Conservation (phyloP, 768 basidiomycete genomes). For the Suillus hirtellus region DNA sequence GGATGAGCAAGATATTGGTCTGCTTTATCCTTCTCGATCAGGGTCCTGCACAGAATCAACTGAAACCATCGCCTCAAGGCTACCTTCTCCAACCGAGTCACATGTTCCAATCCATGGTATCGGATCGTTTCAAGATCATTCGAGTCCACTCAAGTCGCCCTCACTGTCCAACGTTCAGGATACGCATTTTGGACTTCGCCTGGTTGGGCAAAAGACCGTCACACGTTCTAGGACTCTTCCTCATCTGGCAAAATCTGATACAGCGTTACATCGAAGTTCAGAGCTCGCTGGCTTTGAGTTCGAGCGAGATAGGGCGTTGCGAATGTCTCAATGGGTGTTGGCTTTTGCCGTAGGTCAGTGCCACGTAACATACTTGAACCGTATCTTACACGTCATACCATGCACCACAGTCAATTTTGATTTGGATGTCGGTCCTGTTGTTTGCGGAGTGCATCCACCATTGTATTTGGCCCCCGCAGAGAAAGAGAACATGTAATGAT, state of each 20-base stretch:
- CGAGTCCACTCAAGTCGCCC: slow-evolving; percentile 31
- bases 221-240: slow-evolving; percentile 51
- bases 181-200: slow-evolving; percentile 16
- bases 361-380: not conserved
- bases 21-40: slow-evolving; percentile 25
- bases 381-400: slow-evolving; percentile 2
- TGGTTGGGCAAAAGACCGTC: slow-evolving; percentile 26
- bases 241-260: slow-evolving; percentile 32
- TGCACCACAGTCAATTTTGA: slow-evolving; percentile 75
- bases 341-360: slow-evolving; percentile 62
- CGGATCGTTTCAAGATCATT: slow-evolving; percentile 1
- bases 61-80: slow-evolving; percentile 21
- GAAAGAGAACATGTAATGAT: slow-evolving; percentile 80
- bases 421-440: slow-evolving; percentile 79
- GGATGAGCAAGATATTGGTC: slow-evolving; percentile 33
- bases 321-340: slow-evolving; percentile 66
- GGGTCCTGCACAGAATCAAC: slow-evolving; percentile 26
- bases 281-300: slow-evolving; percentile 48
- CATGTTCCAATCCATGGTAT: slow-evolving; percentile 5
- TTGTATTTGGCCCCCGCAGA: slow-evolving; percentile 64
- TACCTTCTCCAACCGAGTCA: slow-evolving; percentile 18
- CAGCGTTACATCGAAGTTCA: slow-evolving; percentile 31
- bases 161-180: slow-evolving; percentile 35
- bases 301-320: slow-evolving; percentile 44
- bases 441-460: slow-evolving; percentile 70